Base-by-base conservation (phyloP, 1,139 yeast genomes). In the Yamadazyma siamensis region DNA sequence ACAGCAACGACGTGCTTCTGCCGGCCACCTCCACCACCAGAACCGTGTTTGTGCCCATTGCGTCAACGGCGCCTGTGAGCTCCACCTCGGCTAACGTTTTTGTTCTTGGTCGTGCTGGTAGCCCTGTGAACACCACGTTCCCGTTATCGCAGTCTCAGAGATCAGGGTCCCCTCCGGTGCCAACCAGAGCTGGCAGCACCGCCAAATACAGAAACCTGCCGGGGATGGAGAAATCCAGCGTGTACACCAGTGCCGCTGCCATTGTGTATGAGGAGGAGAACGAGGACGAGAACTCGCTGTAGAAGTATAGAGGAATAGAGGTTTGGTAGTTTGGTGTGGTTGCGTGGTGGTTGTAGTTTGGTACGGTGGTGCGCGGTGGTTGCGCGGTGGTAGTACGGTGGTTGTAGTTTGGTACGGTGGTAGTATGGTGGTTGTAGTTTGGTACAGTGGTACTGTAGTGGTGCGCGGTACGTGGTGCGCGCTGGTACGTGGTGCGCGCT, bases 161-260 rank as follows among this genome's bases (percentile, higher is more conserved):
- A 26, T 49, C 68, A 2, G 55, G 54, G 26, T 61, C 68, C 1
- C 68, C 71, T 2, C 70, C 71, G 4, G 47, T 61, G 7, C 52
- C 59, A 4, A 20, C 21, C 6, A 14, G 18, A n/a, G 26, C 15
- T 26, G 6, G 23, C 30, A n/a, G 21, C 22, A n/a, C n/a, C n/a
- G 20, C 30, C 19, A 33, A 29, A 18, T 29, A 13, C 26, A 21
- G 32, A 16, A 13, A 16, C n/a, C 32, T 29, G 32, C 29, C 36
- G 3, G 25, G 22, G 18, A 13, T 11, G 12, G 26, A 29, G 5
- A 26, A 30, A 35, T 31, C 24, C 35, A 35, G 29, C 13, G 27
- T 29, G 15, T 29, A 29, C 14, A 25, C 21, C 15, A 27, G 23
- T 11, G 21, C 26, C 24, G 38, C 31, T 26, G 18, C 34, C 26